These are phyloP conservation scores for Coemansia sp. DNA, from an alignment of 192 early-diverging fungal genomes.

Conservation along the genomic window DNA sequence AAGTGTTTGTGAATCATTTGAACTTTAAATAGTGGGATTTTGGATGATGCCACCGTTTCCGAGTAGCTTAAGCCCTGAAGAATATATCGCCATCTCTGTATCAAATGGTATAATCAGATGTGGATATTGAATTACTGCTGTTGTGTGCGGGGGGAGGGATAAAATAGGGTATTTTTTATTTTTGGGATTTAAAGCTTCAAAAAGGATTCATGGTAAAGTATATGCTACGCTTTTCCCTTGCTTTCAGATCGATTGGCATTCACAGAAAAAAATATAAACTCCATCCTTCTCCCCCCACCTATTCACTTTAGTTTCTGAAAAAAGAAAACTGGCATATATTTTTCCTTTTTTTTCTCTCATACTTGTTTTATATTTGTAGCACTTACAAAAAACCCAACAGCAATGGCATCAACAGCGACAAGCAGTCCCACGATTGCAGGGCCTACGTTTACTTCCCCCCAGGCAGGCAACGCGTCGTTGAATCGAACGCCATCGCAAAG, in stretches of 20 bases:
- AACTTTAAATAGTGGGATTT: not conserved
- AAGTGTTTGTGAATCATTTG: not conserved
- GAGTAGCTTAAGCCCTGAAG: not conserved
- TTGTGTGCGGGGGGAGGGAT: not conserved
- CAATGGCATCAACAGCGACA: too few relatives aligned
- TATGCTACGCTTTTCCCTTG: too few relatives aligned
- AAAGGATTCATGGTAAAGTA: too few relatives aligned
- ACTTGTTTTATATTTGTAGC: too few relatives aligned
- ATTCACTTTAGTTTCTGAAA: too few relatives aligned
- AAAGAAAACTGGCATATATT: too few relatives aligned
- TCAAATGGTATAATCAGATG: not conserved
- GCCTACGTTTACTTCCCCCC: not conserved
- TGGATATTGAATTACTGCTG: not conserved
- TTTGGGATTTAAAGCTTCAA: not conserved
- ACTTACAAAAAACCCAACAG: too few relatives aligned
- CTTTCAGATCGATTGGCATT: too few relatives aligned
- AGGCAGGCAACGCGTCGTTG: slow-evolving; percentile 9
- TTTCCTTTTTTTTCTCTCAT: too few relatives aligned
- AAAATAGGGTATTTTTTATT: not conserved
- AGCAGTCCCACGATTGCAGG: not conserved
- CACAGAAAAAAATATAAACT: too few relatives aligned
- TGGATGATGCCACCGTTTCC: not conserved
- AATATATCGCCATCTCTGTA: not conserved
- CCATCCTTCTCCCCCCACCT: too few relatives aligned
- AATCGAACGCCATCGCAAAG: slow-evolving; percentile 25